These are phyloP conservation scores for Scopulariopsis brevicaulis DNA, from an alignment of 2,329 filamentous ascomycete genomes.

Conservation along the genomic window DNA sequence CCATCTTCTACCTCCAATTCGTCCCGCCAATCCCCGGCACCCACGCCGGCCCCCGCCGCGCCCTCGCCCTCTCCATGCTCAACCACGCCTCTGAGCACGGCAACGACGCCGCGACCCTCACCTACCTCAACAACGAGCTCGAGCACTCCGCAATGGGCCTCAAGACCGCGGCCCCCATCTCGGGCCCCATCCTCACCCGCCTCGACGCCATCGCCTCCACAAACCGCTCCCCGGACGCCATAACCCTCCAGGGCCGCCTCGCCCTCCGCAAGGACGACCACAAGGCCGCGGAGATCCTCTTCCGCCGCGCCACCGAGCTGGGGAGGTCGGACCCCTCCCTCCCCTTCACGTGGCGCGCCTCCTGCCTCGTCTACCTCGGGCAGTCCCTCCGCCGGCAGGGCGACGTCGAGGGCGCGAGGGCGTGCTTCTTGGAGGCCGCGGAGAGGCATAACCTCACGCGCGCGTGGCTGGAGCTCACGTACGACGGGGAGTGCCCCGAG, in stretches of 20 bases:
- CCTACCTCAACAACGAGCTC: conserved; percentile 1
- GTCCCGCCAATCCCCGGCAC: not conserved
- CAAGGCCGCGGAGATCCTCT: conserved; percentile 4
- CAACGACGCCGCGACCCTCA: conserved; percentile 17
- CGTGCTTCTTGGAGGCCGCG: not conserved
- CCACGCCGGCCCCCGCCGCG: conserved; percentile 3
- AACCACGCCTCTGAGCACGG: conserved; percentile 18
- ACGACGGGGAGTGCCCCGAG: not conserved
- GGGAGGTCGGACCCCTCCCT: not conserved
- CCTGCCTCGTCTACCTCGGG: not conserved
- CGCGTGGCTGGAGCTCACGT: not conserved
- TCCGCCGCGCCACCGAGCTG: not conserved
- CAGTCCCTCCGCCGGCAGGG: not conserved
- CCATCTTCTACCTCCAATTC: conserved; percentile 1
- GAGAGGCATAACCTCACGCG: not conserved
- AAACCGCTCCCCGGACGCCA: conserved; percentile 20
- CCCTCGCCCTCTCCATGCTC: conserved; percentile 16
- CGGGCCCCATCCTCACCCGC: conserved; percentile 14
- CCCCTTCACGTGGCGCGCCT: not conserved
- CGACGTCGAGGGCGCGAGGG: not conserved
- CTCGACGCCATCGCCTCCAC: conserved; percentile 18
- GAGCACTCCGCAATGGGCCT: not conserved
- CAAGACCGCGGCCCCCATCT: not conserved
- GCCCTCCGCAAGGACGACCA: not conserved
- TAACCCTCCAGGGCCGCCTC: conserved; percentile 17